Evolutionary conservation across 805 yeast genomes (phyloP).

Genomic region (Myxozyma neotropica): DNA sequence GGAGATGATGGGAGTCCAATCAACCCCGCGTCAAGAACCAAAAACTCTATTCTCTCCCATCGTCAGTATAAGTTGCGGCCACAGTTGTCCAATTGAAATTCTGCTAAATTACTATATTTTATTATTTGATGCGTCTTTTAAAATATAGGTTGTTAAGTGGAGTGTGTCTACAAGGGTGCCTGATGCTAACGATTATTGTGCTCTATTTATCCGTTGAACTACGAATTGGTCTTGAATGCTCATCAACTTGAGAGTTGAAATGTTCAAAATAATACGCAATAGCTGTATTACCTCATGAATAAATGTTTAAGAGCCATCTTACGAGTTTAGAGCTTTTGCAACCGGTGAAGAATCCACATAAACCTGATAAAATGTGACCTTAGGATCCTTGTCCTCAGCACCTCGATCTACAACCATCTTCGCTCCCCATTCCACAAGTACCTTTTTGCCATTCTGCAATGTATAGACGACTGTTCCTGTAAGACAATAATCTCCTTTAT

Average conservation of each 20-base stretch:
- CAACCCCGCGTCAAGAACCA: neutral
- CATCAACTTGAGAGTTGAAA: too few relatives aligned
- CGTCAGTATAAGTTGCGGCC: too few relatives aligned
- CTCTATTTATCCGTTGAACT: too few relatives aligned
- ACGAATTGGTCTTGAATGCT: too few relatives aligned
- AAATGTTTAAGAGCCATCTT: neutral
- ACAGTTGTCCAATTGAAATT: too few relatives aligned
- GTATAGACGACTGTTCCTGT: conserved; percentile 7
- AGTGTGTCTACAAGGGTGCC: neutral
- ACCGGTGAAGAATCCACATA: conserved; percentile 12
- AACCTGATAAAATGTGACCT: conserved; percentile 16
- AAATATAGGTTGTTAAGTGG: too few relatives aligned
- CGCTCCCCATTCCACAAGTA: conserved; percentile 13
- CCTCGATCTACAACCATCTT: conserved; percentile 6
- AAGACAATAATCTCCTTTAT: neutral
- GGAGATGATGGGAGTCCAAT: neutral
- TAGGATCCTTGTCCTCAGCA: neutral
- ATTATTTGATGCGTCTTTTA: too few relatives aligned
- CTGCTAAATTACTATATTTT: too few relatives aligned
- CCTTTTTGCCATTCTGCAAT: conserved; percentile 8
- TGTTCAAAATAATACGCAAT: neutral
- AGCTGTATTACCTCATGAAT: neutral
- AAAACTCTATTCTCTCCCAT: neutral
- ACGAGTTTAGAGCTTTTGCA: conserved; percentile 6
- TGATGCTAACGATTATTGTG: too few relatives aligned